Percentiles rank a stretch among this genome's conserved stretches.
phyloP scores from a whole-genome alignment of 352 stramenopile species.

The Pythium sukuiense region DNA sequence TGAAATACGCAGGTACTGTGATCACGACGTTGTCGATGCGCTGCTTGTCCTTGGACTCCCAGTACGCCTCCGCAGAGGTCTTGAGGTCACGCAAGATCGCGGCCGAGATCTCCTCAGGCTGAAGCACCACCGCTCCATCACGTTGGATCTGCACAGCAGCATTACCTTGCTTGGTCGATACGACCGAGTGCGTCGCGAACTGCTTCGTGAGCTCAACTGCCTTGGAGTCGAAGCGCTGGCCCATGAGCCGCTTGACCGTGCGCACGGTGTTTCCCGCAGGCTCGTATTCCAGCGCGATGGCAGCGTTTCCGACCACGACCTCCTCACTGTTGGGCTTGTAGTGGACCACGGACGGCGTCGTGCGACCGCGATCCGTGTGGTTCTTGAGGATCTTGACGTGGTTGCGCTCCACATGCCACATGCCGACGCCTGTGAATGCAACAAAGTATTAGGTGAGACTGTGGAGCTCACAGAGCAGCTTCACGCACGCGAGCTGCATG shows the following conservation, averaged over 20 bases:
- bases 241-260: slow-evolving; percentile 84
- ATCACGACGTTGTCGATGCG: slow-evolving; percentile 83
- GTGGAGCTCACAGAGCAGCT: slow-evolving; percentile 1
- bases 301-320: slow-evolving; percentile 53
- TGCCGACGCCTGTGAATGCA: slow-evolving; percentile 48
- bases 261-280: slow-evolving; percentile 74
- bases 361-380: slow-evolving; percentile 52
- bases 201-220: slow-evolving; percentile 52
- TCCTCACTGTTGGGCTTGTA: slow-evolving; percentile 54
- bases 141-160: slow-evolving; percentile 50
- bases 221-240: slow-evolving; percentile 52
- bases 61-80: slow-evolving; percentile 66
- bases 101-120: slow-evolving; percentile 74
- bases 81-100: slow-evolving; percentile 70
- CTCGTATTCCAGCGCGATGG: slow-evolving; percentile 52
- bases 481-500: not conserved
- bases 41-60: slow-evolving; percentile 38
- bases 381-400: slow-evolving; percentile 88
- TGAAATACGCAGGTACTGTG: slow-evolving; percentile 93
- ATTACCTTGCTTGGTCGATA: slow-evolving; percentile 54
- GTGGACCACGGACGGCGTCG: slow-evolving; percentile 78
- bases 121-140: slow-evolving; percentile 17
- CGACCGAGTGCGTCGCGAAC: slow-evolving; percentile 57
- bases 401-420: slow-evolving; percentile 80
- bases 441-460: slow-evolving; percentile 2